phyloP scores from a whole-genome alignment of 805 yeast species.

The Lachancea sp. region DNA sequence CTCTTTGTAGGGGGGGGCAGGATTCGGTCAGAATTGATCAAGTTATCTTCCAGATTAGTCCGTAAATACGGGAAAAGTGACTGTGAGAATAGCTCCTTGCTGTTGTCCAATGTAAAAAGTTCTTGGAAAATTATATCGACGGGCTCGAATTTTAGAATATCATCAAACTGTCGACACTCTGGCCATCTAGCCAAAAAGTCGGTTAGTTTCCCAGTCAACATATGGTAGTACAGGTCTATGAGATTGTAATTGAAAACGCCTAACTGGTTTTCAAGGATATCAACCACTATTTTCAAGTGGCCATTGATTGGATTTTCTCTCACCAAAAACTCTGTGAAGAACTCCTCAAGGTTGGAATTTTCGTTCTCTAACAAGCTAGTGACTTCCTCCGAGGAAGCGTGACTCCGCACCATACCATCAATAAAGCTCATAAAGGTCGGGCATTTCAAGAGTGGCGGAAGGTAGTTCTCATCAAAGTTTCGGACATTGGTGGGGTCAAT shows the following conservation, averaged over 20 bases:
- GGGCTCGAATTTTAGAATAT: constrained; percentile 25
- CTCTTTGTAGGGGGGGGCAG: constrained; percentile 15
- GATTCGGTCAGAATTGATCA: constrained; percentile 28
- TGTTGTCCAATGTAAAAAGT: constrained; percentile 30
- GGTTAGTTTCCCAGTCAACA: constrained; percentile 22
- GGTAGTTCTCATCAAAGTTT: constrained; percentile 24
- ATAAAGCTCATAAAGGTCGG: constrained; percentile 33
- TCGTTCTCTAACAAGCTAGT: constrained; percentile 21
- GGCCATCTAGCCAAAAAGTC: constrained; percentile 26
- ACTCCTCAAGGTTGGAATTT: constrained; percentile 24
- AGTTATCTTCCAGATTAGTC: constrained; percentile 29
- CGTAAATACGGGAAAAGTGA: constrained; percentile 29
- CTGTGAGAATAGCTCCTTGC: constrained; percentile 28
- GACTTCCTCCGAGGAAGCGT: constrained; percentile 26
- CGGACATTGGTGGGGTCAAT: constrained; percentile 32
- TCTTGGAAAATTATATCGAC: constrained; percentile 32
- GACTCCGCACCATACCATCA: constrained; percentile 26
- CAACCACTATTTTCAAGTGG: constrained; percentile 25
- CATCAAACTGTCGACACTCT: constrained; percentile 15
- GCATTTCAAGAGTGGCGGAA: constrained; percentile 25
- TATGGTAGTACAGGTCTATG: constrained; percentile 28
- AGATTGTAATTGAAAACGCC: constrained; percentile 26
- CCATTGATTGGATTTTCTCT: constrained; percentile 33
- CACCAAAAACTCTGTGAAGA: constrained; percentile 31
- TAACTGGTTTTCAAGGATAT: constrained; percentile 21